These are phyloP conservation scores for Penicillium goetzii DNA, from an alignment of 495 filamentous ascomycete genomes.

Conservation along the genomic window DNA sequence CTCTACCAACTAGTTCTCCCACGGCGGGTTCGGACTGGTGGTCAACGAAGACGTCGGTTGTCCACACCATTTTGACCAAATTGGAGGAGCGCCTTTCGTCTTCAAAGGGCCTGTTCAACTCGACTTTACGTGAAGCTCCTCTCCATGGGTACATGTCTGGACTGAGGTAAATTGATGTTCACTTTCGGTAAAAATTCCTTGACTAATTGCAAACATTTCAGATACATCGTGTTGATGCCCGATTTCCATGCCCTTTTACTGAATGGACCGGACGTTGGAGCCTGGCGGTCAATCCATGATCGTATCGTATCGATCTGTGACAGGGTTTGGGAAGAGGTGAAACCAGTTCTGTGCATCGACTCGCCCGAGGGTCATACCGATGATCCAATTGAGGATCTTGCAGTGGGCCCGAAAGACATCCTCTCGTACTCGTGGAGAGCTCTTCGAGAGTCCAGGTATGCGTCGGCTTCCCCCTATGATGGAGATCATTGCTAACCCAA, in stretches of 20 bases:
- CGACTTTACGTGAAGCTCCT: constrained; percentile 64
- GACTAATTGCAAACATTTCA: constrained; percentile 19
- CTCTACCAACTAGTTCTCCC: constrained; percentile 17
- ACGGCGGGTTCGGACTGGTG: constrained; percentile 33
- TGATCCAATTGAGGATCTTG: constrained; percentile 68
- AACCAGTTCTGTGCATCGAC: constrained; percentile 80
- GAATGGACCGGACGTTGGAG: constrained; percentile 13
- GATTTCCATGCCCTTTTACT: constrained; percentile 43
- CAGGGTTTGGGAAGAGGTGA: constrained; percentile 74
- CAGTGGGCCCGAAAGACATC: constrained; percentile 76
- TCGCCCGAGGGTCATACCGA: constrained; percentile 88
- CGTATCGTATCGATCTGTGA: constrained; percentile 61
- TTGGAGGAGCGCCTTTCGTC: constrained; percentile 61
- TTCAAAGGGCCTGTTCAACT: constrained; percentile 59
- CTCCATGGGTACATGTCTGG: constrained; percentile 73
- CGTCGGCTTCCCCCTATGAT: background rate
- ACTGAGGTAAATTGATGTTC: constrained; percentile 51
- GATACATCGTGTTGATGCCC: constrained; percentile 48
- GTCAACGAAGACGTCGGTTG: constrained; percentile 46
- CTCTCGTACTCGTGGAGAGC: constrained; percentile 93
- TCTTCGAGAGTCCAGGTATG: constrained; percentile 85
- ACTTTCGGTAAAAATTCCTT: background rate
- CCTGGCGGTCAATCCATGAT: constrained; percentile 53
- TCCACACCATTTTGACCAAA: constrained; percentile 48
- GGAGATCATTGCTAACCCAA: constrained; percentile 34